These are phyloP conservation scores for Macroventuria anomochaeta DNA, from an alignment of 2,329 filamentous ascomycete genomes.

Conservation along the genomic window DNA sequence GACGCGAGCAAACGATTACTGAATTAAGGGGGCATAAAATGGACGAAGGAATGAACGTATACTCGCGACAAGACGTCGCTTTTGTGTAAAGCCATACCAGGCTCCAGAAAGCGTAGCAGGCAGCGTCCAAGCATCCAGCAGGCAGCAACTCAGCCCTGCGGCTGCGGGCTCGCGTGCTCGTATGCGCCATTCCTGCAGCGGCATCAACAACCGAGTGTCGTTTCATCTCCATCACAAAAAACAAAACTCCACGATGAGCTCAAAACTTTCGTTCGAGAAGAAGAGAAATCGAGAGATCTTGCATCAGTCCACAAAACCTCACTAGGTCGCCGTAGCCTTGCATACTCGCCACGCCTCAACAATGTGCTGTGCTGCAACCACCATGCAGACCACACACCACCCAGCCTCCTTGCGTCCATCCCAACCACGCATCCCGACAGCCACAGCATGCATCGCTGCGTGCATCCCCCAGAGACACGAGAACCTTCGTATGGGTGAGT, in stretches of 20 bases:
- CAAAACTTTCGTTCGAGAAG: neutral
- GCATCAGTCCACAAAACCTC: neutral
- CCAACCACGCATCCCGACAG: neutral
- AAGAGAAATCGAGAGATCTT: neutral
- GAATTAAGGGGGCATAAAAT: no score
- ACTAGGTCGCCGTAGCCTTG: neutral
- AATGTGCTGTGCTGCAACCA: constrained; percentile 1
- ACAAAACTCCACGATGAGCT: neutral
- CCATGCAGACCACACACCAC: neutral
- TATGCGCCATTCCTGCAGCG: neutral
- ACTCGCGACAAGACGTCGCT: neutral
- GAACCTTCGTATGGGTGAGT: neutral
- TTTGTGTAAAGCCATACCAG: neutral
- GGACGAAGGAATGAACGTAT: neutral
- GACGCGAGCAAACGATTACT: no score
- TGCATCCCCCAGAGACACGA: neutral
- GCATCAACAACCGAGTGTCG: neutral
- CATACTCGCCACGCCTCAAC: constrained; percentile 11
- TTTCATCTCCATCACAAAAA: neutral
- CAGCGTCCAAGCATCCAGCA: neutral
- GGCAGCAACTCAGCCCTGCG: constrained; percentile 5
- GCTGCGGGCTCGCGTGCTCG: neutral
- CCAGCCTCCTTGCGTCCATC: neutral
- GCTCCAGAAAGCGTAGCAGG: neutral
- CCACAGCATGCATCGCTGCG: neutral